These are phyloP conservation scores for Globisporangium barbulae DNA, from an alignment of 352 stramenopile species.

Conservation along the genomic window DNA sequence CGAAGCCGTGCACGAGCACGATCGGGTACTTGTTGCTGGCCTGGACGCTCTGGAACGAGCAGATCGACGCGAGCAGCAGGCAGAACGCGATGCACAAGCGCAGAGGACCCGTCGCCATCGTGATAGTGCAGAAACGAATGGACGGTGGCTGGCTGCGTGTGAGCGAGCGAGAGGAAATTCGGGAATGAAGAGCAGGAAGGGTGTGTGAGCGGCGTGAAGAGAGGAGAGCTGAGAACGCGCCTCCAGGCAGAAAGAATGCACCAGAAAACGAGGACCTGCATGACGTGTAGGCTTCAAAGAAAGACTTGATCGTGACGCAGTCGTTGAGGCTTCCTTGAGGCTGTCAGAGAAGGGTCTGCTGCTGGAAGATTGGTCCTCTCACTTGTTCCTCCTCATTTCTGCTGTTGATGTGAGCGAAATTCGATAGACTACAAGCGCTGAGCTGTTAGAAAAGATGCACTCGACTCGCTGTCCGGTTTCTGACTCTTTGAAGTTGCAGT, in stretches of 20 bases:
- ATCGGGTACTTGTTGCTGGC: slow-evolving; percentile 15
- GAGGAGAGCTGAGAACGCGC: not conserved
- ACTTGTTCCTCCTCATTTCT: not conserved
- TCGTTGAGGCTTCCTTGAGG: slow-evolving; percentile 2
- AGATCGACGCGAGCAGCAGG: slow-evolving; percentile 1
- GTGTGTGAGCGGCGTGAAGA: not conserved
- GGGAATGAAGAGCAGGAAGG: not conserved
- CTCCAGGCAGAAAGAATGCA: not conserved
- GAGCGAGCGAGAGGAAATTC: not conserved
- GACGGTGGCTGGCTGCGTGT: not conserved
- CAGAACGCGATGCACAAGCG: not conserved
- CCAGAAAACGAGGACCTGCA: not conserved
- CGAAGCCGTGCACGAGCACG: slow-evolving; percentile 22
- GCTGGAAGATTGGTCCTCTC: not conserved
- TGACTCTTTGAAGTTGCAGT: slow-evolving; percentile 7
- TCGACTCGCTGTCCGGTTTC: not conserved
- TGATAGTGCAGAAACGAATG: not conserved
- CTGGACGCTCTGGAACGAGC: slow-evolving; percentile 1
- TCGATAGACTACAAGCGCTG: not conserved
- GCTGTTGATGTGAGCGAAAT: not conserved
- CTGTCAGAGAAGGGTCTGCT: not conserved
- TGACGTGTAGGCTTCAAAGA: not conserved
- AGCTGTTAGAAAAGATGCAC: not conserved
- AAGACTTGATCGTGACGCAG: not conserved
- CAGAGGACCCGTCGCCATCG: not conserved